These are phyloP conservation scores for Polygonum aviculare DNA, from an alignment of 148 eudicot genomes.

Conservation along the genomic window DNA sequence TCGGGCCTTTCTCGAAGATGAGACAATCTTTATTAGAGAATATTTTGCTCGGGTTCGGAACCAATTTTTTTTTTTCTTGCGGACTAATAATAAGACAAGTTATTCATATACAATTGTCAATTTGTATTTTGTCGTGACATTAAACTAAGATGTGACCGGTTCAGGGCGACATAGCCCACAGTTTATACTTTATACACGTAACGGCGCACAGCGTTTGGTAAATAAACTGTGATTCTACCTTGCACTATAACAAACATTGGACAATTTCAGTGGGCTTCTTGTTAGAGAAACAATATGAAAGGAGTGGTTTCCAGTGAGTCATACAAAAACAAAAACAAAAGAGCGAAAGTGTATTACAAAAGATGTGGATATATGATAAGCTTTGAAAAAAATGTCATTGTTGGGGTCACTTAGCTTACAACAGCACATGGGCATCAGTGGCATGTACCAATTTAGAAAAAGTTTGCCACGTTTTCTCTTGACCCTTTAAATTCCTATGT, in stretches of 20 bases:
- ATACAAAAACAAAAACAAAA: background rate
- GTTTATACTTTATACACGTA: too few species aligned
- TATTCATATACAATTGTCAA: background rate
- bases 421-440: background rate
- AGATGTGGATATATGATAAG: background rate
- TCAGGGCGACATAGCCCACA: too few species aligned
- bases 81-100: background rate
- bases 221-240: too few species aligned
- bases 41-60: too few species aligned
- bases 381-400: background rate
- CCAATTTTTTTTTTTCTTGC: too few species aligned
- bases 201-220: too few species aligned
- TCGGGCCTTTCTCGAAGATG: too few species aligned
- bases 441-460: background rate
- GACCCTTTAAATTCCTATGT: too few species aligned
- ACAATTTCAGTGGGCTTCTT: too few species aligned
- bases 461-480: too few species aligned
- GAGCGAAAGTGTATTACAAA: background rate
- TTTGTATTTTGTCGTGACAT: too few species aligned
- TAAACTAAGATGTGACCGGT: background rate
- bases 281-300: background rate
- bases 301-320: background rate
- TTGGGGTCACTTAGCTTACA: background rate
- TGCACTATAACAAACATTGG: background rate
- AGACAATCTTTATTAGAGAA: too few species aligned